Evolutionary conservation across 108 stramenopile species (phyloP).

Genomic region (Chaetoceros tenuissimus): DNA sequence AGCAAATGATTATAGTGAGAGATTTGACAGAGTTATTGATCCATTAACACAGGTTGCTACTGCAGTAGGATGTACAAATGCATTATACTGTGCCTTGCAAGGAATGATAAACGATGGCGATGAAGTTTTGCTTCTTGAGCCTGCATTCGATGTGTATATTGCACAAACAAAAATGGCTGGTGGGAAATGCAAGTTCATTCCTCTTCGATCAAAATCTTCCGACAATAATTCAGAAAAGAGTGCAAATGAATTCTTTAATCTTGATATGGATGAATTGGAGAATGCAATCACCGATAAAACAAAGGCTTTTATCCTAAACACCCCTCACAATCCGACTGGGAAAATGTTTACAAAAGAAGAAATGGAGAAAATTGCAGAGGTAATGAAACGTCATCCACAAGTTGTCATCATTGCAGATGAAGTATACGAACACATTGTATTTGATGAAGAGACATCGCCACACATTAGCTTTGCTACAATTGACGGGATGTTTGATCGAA

Average conservation of each 20-base stretch:
- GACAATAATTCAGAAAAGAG: constrained; percentile 1
- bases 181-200: constrained; percentile 35
- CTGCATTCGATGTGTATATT: constrained; percentile 70
- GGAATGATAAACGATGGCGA: constrained; percentile 66
- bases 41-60: constrained; percentile 63
- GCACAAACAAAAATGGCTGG: constrained; percentile 55
- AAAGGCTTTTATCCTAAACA: constrained; percentile 77
- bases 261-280: constrained; percentile 66
- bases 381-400: constrained; percentile 51
- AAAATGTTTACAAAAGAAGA: constrained; percentile 85
- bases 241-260: constrained; percentile 42
- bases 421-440: constrained; percentile 80
- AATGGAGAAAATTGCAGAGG: constrained; percentile 58
- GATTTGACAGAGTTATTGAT: constrained; percentile 35
- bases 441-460: constrained; percentile 43
- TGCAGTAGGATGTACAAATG: constrained; percentile 77
- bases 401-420: constrained; percentile 81
- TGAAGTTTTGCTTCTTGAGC: constrained; percentile 82
- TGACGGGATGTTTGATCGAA: constrained; percentile 63
- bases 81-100: constrained; percentile 60
- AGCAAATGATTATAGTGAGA: constrained; percentile 51
- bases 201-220: constrained; percentile 29
- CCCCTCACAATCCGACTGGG: constrained; percentile 98
- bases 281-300: constrained; percentile 47
- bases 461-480: constrained; percentile 60